These are phyloP conservation scores for Mucor velutinosus DNA, from an alignment of 371 early-diverging fungal genomes.

Conservation along the genomic window DNA sequence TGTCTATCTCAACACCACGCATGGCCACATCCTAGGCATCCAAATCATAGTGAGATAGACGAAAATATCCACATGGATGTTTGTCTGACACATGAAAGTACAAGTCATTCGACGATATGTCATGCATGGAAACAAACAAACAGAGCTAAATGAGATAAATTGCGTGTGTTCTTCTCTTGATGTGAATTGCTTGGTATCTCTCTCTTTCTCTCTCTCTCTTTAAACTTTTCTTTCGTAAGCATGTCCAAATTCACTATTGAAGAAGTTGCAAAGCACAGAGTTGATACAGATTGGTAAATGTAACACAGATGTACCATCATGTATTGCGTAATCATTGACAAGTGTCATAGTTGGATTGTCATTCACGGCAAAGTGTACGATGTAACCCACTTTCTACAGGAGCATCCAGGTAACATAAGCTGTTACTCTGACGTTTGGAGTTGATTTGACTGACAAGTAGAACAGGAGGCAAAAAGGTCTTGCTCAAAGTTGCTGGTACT, in stretches of 20 bases:
- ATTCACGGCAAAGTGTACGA: slow-evolving; percentile 83
- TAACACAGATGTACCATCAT: background rate
- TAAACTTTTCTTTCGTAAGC: background rate
- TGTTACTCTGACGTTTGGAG: background rate
- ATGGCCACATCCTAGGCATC: too few species aligned
- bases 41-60: too few species aligned
- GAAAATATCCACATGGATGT: background rate
- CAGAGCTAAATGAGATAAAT: background rate
- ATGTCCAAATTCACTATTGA: slow-evolving; percentile 53
- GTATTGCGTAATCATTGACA: background rate
- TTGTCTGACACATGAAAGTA: background rate
- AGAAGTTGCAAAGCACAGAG: slow-evolving; percentile 79
- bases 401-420: slow-evolving; percentile 56
- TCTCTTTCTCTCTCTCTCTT: background rate
- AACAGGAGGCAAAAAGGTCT: slow-evolving; percentile 61
- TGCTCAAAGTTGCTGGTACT: slow-evolving; percentile 80
- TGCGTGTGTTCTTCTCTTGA: too few species aligned
- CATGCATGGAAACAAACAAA: background rate
- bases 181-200: too few species aligned
- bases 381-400: slow-evolving; percentile 70
- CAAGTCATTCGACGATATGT: background rate
- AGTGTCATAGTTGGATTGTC: slow-evolving; percentile 70
- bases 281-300: slow-evolving; percentile 66
- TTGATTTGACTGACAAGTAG: background rate
- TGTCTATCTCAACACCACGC: too few species aligned